Conservation (phyloP, 164 flowering plant species). For the Nelumbo lutea region DNA sequence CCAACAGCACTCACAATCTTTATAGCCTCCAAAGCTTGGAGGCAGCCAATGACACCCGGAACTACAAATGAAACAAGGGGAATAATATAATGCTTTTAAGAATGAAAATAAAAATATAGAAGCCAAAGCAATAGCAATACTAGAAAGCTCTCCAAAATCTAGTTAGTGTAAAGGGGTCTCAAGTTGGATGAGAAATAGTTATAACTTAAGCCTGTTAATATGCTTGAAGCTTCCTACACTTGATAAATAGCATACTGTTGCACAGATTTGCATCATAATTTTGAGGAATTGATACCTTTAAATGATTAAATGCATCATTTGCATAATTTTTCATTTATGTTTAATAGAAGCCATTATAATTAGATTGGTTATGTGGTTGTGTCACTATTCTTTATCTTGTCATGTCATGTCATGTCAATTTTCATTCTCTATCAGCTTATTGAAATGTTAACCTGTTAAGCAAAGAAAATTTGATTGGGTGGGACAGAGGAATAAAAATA, state of each 20-base stretch:
- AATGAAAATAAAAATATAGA: neutral
- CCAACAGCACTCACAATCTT: constrained; percentile 84
- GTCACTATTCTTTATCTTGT: too few species aligned
- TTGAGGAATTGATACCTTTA: too few species aligned
- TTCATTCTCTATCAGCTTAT: too few species aligned
- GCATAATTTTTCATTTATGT: too few species aligned
- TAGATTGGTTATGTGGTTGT: too few species aligned
- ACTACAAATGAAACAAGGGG: constrained; percentile 34
- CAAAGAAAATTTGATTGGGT: neutral
- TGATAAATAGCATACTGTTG: too few species aligned
- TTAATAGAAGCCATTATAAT: too few species aligned
- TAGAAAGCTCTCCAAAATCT: neutral
- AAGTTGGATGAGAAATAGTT: neutral
- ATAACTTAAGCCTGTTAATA: neutral
- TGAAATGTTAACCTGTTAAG: too few species aligned
- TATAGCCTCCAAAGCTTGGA: constrained; percentile 95
- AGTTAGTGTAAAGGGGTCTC: neutral
- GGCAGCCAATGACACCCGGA: constrained; percentile 95
- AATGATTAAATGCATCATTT: too few species aligned
- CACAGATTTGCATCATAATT: too few species aligned
- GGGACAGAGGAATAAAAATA: neutral
- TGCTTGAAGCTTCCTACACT: neutral
- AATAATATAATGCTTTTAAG: neutral
- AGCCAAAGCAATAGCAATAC: neutral
- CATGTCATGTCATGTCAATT: too few species aligned